Evolutionary conservation across 768 basidiomycete genomes (phyloP).

Genomic region (Tubosaeta sp.): DNA sequence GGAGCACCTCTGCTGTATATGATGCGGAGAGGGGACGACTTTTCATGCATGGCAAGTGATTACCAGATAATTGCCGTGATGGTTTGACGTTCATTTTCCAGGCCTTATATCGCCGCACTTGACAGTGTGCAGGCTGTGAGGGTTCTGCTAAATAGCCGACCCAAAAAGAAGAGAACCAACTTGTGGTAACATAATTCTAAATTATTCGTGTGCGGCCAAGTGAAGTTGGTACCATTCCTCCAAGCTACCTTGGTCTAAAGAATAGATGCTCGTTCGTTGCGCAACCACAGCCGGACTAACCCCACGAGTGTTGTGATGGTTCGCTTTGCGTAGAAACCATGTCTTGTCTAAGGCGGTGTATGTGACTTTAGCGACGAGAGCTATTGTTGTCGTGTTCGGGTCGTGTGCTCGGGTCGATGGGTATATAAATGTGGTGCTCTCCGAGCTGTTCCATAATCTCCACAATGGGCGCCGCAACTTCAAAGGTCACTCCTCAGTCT

Average conservation of each 20-base stretch:
- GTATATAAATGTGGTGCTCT: slow-evolving; percentile 22
- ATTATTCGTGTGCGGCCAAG: not conserved
- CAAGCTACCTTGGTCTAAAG: not conserved
- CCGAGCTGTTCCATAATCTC: not conserved
- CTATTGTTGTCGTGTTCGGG: slow-evolving; percentile 2
- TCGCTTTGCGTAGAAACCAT: no score
- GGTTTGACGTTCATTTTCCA: slow-evolving; percentile 12
- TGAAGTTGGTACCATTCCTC: not conserved
- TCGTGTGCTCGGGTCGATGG: slow-evolving; percentile 13
- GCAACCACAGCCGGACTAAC: not conserved
- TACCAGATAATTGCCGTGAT: not conserved
- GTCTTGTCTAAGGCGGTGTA: not conserved
- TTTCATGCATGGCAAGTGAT: slow-evolving; percentile 54
- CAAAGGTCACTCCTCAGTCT: slow-evolving; percentile 21
- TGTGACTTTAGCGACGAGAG: no score
- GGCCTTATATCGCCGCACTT: slow-evolving; percentile 34
- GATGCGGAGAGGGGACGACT: slow-evolving; percentile 47
- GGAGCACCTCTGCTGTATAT: slow-evolving; percentile 53
- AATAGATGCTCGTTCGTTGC: not conserved
- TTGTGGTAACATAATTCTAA: not conserved
- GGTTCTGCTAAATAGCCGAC: not conserved
- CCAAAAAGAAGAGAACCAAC: not conserved
- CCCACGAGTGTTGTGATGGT: not conserved
- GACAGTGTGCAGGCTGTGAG: slow-evolving; percentile 30
- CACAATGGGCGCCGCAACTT: slow-evolving; percentile 24